Evolutionary conservation across 1,284 basidiomycete genomes (phyloP), one percentile per base, ranked within the genome.

Genomic region (Tilletiaria anomala): DNA sequence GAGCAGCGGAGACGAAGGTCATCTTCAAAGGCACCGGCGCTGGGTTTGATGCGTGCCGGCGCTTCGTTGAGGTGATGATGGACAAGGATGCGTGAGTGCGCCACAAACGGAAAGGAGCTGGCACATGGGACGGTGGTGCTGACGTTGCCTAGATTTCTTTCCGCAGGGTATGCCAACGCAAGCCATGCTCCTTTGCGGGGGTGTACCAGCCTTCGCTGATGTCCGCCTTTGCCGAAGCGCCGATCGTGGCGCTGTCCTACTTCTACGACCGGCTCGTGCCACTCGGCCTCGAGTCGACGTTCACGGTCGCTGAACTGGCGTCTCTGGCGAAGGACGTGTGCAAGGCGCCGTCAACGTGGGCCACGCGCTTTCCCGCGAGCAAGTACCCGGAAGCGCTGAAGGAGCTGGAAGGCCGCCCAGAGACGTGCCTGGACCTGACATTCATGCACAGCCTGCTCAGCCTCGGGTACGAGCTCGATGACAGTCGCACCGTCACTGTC

Each of bases 141-240:
- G 3, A 45, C 43, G 17, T 2, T 12, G 37, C 18, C 14, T 4
- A 22, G 37, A 17, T 34, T 19, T 26, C 10, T 39, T 16, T 17
- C 16, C 12, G 16, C 51, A 86, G 83, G 0, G 75, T 87, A 39
- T 96, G 93, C 69, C 20, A 44, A 2, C 26, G 78, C 79, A 58
- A 73, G 79, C 56, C 84, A 83, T 97, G 91, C 69, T 87, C 89
- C 2, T 97, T 97, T 72, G 82, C 86, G 55, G 91, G 91, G 26
- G 86, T 94, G 20, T 96, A 97, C 72, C 91, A 96, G 68, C 93
- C 91, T 1, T 82, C 82, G n/a, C 74, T 96, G 20, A 74, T 84
- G 51, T 82, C 91, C 51, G 82, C 84, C 4, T 96, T 96, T 76
- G 56, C 52, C 8, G 53, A 56, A 2, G 61, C 68, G n/a, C 68